phyloP scores from a whole-genome alignment of 106 monocot genomes.

The Xerophyta viscosa region DNA sequence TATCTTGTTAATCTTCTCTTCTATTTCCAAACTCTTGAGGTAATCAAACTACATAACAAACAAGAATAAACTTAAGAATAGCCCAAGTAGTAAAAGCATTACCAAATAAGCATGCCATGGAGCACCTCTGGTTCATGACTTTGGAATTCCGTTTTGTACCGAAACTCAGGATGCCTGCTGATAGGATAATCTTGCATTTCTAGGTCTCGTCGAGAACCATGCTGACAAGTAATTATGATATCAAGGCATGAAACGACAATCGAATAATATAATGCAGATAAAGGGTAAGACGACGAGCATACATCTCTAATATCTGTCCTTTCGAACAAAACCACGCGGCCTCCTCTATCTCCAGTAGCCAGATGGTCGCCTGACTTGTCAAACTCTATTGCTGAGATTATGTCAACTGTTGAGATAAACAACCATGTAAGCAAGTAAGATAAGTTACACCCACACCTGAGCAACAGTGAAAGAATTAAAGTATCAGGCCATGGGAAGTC shows the following conservation, averaged over 20 bases:
- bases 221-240: slow-evolving; percentile 17
- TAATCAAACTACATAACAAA: slow-evolving; percentile 63
- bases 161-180: slow-evolving; percentile 67
- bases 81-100: not conserved
- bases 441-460: no score
- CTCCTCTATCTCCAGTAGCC: slow-evolving; percentile 91
- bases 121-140: slow-evolving; percentile 86
- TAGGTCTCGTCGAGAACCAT: slow-evolving; percentile 41
- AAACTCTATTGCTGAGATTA: slow-evolving; percentile 89
- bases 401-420: slow-evolving; percentile 69
- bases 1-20: slow-evolving; percentile 95
- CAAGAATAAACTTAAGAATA: not conserved
- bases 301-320: slow-evolving; percentile 71
- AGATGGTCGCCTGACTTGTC: slow-evolving; percentile 80
- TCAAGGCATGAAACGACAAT: not conserved
- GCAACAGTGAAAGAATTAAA: no score
- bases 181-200: slow-evolving; percentile 54
- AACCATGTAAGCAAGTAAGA: no score
- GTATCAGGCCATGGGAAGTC: no score
- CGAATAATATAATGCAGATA: not conserved
- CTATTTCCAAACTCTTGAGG: slow-evolving; percentile 89
- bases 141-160: slow-evolving; percentile 86
- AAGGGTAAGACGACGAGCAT: slow-evolving; percentile 12
- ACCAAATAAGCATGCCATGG: no score
- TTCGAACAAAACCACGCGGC: slow-evolving; percentile 84